These are phyloP conservation scores for Bolboschoenoplectus hybrid DNA, from an alignment of 202 grass and related monocot species.

Conservation along the genomic window DNA sequence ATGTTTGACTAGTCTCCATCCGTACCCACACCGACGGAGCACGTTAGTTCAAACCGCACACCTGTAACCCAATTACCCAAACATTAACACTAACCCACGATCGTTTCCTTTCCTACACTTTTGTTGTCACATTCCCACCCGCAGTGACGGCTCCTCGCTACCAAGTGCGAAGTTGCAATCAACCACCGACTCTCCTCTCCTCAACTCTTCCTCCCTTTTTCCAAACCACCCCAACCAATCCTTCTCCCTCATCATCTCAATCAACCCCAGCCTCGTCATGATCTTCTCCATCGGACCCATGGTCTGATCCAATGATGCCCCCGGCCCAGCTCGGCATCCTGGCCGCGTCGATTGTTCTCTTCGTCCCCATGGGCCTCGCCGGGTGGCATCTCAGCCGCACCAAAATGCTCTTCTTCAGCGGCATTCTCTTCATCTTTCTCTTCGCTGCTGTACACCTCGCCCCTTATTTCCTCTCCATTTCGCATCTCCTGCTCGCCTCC, in stretches of 20 bases:
- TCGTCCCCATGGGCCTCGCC: constrained; percentile 92
- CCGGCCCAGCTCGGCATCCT: constrained; percentile 67
- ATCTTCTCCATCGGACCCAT: constrained; percentile 7
- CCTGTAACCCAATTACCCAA: not conserved
- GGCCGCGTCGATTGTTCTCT: constrained; percentile 82
- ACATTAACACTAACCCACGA: not conserved
- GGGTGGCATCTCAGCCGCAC: constrained; percentile 95
- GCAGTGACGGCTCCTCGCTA: constrained; percentile 32
- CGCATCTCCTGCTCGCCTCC: constrained; percentile 58
- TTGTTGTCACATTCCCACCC: constrained; percentile 17
- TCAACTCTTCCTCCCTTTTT: not conserved
- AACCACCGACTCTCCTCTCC: constrained; percentile 4
- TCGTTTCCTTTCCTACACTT: not conserved
- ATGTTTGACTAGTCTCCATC: not conserved
- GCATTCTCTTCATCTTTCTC: constrained; percentile 84
- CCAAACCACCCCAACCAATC: not conserved
- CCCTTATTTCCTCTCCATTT: constrained; percentile 71
- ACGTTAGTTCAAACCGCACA: not conserved
- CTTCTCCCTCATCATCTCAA: not conserved
- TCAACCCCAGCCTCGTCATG: not conserved
- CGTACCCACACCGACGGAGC: constrained; percentile 12
- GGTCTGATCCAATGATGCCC: constrained; percentile 38
- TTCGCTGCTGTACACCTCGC: constrained; percentile 84
- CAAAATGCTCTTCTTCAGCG: constrained; percentile 98
- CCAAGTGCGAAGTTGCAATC: not conserved